These are phyloP conservation scores for Eimeria falciformis DNA, from an alignment of 169 alveolate genomes.

Conservation along the genomic window DNA sequence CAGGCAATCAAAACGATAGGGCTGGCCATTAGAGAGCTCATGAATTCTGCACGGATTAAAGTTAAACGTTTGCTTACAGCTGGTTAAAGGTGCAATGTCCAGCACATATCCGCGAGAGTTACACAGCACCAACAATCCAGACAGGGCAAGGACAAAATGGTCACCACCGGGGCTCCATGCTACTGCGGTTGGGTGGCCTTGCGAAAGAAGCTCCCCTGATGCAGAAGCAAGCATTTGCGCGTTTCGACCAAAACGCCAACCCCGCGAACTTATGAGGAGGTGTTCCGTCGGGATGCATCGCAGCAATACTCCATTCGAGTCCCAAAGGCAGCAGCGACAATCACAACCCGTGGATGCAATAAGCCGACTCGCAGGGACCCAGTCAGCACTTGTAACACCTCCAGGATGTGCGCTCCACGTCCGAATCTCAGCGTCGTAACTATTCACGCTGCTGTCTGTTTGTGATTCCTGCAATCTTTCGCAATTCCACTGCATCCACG, in stretches of 20 bases:
- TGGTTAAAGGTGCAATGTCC: too few relatives aligned
- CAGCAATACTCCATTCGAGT: not conserved
- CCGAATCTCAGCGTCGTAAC: not conserved
- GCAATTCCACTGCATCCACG: not conserved
- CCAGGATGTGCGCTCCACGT: slow-evolving; percentile 38
- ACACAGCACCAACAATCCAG: not conserved
- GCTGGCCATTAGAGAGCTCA: not conserved
- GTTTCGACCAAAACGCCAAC: not conserved
- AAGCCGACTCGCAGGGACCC: slow-evolving; percentile 7
- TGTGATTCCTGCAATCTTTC: too few relatives aligned
- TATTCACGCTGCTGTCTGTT: not conserved
- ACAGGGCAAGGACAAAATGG: not conserved
- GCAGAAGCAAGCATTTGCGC: not conserved
- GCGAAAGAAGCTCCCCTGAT: not conserved
- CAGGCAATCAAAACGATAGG: not conserved
- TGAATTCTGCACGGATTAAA: too few relatives aligned
- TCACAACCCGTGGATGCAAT: slow-evolving; percentile 29
- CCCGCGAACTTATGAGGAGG: not conserved
- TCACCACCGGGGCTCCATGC: slow-evolving; percentile 35
- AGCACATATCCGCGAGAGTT: not conserved
- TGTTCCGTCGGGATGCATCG: slow-evolving; percentile 19
- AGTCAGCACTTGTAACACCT: slow-evolving; percentile 27
- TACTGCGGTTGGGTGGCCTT: not conserved
- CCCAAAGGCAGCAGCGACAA: slow-evolving; percentile 20
- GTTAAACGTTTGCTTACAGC: too few relatives aligned